Base-by-base conservation (phyloP, 768 basidiomycete species). In the Leccinum boreale region DNA sequence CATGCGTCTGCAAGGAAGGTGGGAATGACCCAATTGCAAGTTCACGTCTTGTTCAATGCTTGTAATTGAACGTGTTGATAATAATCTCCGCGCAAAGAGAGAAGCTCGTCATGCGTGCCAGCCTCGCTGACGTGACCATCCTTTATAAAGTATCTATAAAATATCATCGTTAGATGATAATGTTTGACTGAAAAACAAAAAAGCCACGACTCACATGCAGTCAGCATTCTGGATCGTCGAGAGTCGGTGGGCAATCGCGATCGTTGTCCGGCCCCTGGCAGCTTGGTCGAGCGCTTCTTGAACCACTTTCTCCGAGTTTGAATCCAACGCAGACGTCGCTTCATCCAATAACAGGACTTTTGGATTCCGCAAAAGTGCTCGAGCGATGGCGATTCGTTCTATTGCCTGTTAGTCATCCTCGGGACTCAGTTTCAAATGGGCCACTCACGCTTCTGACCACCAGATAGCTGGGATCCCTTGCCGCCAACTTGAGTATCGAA, bases 281-380 rank as follows among this genome's bases (percentile, higher is more conserved):
- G 95, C 97, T 67, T 85, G 82, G 73, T 98, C 97, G 24, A 99
- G 81, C 4, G 96, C 97, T 5, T 83, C 88, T 67, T 98, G 96
- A 9, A 99, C 97, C 52, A 98, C 88, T 71, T 92, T 92, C 74
- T 97, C 95, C 21, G 90, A 92, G 66, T 86, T 87, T 9, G 90
- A 92, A 70, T 96, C 94, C 29, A 97, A 81, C 1, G 94, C 93
- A 45, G 91, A 93, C 1, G 92, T 94, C 5, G 92, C 92, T 75
- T 95, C 92, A 70, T 94, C 92, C 59, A 95, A 74, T 19, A 94
- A 77, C 53, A 97, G 78, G 49, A 97, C 92, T 67, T 89, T 90
- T 35, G 94, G 94, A 65, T 94, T 92, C 17, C 92, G 84, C 21
- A 97, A 79, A n/a, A 97, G 79, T 7, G 94, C 94, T 58, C 94